A percentile compares a stretch with the other conserved stretches of the same genome.
Evolutionary conservation across 805 yeast species (phyloP).

Genomic region (Cyberlindnera mrakii): DNA sequence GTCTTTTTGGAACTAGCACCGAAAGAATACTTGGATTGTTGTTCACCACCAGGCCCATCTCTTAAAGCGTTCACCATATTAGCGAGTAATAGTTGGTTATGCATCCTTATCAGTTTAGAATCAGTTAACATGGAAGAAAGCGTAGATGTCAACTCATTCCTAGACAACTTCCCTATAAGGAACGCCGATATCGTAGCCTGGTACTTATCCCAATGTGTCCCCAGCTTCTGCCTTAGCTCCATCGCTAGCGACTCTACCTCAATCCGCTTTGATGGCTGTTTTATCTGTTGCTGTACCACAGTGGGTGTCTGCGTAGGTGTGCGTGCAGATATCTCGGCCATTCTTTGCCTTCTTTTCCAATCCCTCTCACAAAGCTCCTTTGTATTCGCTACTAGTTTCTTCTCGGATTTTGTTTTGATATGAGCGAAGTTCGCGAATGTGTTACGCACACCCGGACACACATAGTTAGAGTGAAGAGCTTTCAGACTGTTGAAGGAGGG

Average conservation of each 20-base stretch:
- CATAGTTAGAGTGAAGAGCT: too few relatives aligned
- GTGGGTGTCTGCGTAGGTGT: slow-evolving; percentile 12
- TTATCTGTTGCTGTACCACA: slow-evolving; percentile 9
- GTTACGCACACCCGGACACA: too few relatives aligned
- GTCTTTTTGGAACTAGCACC: slow-evolving; percentile 30
- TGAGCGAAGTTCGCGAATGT: too few relatives aligned
- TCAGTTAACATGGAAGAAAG: slow-evolving; percentile 46
- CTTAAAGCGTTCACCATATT: slow-evolving; percentile 79
- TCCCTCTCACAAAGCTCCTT: not conserved
- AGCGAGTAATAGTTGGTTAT: slow-evolving; percentile 76
- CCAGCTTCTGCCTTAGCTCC: slow-evolving; percentile 68
- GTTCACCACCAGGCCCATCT: slow-evolving; percentile 36
- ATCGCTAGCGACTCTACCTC: slow-evolving; percentile 63
- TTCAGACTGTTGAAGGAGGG: too few relatives aligned
- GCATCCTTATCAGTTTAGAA: slow-evolving; percentile 43
- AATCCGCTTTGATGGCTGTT: slow-evolving; percentile 28
- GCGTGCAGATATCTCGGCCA: slow-evolving; percentile 2
- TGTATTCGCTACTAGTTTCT: too few relatives aligned
- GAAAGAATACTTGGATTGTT: slow-evolving; percentile 22
- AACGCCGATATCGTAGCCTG: slow-evolving; percentile 74
- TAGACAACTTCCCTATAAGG: slow-evolving; percentile 70
- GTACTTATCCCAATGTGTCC: slow-evolving; percentile 77
- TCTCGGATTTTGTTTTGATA: too few relatives aligned
- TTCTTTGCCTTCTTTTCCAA: not conserved
- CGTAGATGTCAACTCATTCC: slow-evolving; percentile 61